Conservation (phyloP, 2,329 filamentous ascomycete genomes). For the Trichoderma endophyticum region DNA sequence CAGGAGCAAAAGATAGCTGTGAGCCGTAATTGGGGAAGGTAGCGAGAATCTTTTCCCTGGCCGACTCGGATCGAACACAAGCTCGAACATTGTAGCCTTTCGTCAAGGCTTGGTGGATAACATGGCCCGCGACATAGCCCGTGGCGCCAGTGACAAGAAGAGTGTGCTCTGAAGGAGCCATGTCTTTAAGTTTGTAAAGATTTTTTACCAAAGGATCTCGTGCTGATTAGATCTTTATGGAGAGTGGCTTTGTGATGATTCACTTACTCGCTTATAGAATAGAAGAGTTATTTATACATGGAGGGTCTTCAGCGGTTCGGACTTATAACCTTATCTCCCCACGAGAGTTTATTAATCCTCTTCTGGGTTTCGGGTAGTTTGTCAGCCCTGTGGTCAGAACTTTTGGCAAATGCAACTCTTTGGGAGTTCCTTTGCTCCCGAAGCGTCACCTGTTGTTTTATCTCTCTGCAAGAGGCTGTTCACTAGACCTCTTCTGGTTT, state of each 20-base stretch:
- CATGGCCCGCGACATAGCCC: neutral
- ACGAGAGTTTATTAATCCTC: neutral
- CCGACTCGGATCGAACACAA: neutral
- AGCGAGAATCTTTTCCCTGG: neutral
- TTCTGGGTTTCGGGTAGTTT: neutral
- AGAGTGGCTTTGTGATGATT: neutral
- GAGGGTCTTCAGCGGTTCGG: neutral
- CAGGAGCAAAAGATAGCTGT: neutral
- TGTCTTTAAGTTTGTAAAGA: neutral
- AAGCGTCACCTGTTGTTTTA: neutral
- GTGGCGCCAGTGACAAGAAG: neutral
- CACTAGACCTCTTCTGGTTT: neutral
- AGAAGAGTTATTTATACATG: neutral
- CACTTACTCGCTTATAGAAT: neutral
- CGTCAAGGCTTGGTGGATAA: neutral
- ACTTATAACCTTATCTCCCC: neutral
- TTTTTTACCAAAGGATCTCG: neutral
- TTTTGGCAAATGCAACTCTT: neutral
- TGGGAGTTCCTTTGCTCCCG: neutral
- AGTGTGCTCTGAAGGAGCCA: neutral
- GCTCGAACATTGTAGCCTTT: neutral
- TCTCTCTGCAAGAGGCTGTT: neutral
- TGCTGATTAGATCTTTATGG: neutral
- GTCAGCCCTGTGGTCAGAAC: neutral
- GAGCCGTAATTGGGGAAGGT: neutral